Base-by-base conservation (phyloP, 2,329 filamentous ascomycete genomes). In the Zelopaecilomyces penicillatus region DNA sequence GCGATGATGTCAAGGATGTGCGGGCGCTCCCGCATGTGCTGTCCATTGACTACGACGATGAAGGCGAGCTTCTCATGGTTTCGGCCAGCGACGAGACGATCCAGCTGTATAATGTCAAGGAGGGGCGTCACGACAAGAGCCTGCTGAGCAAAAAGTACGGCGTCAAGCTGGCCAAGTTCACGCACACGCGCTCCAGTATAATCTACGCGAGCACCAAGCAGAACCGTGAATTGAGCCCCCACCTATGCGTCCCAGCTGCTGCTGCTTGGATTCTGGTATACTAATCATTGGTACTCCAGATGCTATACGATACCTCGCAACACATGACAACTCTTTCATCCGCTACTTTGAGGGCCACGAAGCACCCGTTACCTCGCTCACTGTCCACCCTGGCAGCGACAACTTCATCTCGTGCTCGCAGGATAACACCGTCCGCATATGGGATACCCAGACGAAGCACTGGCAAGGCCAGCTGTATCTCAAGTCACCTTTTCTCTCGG, bases 91-190 rank as follows among this genome's bases (percentile, higher is more conserved):
- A 98, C 65, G 90, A 96, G 63, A 94, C 87, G 4, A 86, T 98
- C 50, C 90, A 97, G 60, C 83, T 98, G 30, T 98, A 94, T 70
- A 95, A 93, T 57, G 84, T 95, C 51, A 87, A 85, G 57, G 89
- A 95, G 52, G 93, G 93, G 4, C 85, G 86, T 49, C 83, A 89
- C 55, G 86, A 88, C 39, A 97, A 97, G 68, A 84, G 83, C 48
- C 75, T 96, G 39, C 82, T 94, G 42, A 94, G 87, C 67, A 95
- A 97, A 62, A 98, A 98, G 63, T 98, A 98, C 58, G 93, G 93
- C 48, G 89, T 88, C 12, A 93, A 95, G 62, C 76, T 96, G 45
- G 93, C 93, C 33, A 85, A 87, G 55, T 98, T 97, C 65, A 95
- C 91, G 1, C 93, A 97, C 62, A 86, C 91, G 49, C 83, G 83